These are phyloP conservation scores for Dendrobium catenatum DNA, from an alignment of 106 monocot species.

Conservation along the genomic window DNA sequence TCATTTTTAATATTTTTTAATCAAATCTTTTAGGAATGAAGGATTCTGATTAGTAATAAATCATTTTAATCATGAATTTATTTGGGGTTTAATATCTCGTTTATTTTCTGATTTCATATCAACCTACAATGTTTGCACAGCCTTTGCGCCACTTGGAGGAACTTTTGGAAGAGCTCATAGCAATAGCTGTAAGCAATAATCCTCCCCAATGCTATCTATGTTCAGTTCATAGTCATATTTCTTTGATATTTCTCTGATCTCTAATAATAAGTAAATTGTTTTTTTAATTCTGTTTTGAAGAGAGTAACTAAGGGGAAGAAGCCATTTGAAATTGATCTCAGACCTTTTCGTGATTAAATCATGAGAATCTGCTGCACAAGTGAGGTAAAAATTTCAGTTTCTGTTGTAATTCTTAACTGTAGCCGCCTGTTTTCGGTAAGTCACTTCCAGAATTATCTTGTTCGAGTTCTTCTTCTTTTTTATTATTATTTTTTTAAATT, in stretches of 20 bases:
- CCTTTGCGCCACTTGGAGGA: slow-evolving; percentile 81
- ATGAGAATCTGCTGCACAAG: background rate
- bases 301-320: slow-evolving; percentile 65
- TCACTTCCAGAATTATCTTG: too few relatives aligned
- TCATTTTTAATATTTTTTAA: too few relatives aligned
- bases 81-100: too few relatives aligned
- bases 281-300: slow-evolving; percentile 13
- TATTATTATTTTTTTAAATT: too few relatives aligned
- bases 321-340: slow-evolving; percentile 75
- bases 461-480: too few relatives aligned
- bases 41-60: too few relatives aligned
- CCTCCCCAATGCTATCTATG: background rate
- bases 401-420: too few relatives aligned
- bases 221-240: background rate
- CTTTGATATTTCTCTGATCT: background rate
- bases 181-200: slow-evolving; percentile 68
- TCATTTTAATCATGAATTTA: too few relatives aligned
- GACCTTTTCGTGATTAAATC: slow-evolving; percentile 26
- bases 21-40: too few relatives aligned
- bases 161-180: slow-evolving; percentile 78
- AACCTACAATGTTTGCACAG: slow-evolving; percentile 18
- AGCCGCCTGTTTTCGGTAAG: too few relatives aligned
- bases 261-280: background rate
- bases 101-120: too few relatives aligned
- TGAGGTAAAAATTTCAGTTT: background rate